Evolutionary conservation across 2,329 filamentous ascomycete genomes (phyloP), one percentile per base, ranked within the genome.

Genomic region (Aureobasidium zeae): DNA sequence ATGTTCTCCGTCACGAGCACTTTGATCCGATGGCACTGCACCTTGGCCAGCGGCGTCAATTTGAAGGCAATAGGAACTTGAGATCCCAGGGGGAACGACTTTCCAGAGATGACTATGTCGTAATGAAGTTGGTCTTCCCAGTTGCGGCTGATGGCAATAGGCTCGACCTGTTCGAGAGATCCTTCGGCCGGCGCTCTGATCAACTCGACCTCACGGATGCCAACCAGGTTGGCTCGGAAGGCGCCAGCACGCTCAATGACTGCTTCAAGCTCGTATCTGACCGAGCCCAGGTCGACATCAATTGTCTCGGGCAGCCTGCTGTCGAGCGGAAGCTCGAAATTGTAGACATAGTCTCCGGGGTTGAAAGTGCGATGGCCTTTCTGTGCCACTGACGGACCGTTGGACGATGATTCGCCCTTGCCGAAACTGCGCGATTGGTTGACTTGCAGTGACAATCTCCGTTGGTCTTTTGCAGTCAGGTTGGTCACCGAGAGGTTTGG

Each of bases 121-220:
- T 95, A 95, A 57, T 93, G 86, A 22, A 95, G 70, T 57, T 94
- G 88, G 53, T 95, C 87, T 59, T 95, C 88, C 88, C 88, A 95
- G 49, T 86, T 87, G 15, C 88, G 74, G 51, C 84, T 89, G 56
- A 95, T 94, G 9, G 87, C 89, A 55, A 95, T 94, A 2, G 88
- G 88, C 58, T 95, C 88, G 19, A 87, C 82, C 62, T 86, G 86
- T 62, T 95, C 88, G 17, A 94, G 69, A 0, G 87, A 94, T 33
- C 87, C 77, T 63, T 94, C 86, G 36, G 89, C 79, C 0, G 88
- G 88, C 3, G 91, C 79, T 32, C 88, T 81, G 42, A 94, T 86
- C 35, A 95, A 77, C 7, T 74, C 76, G 2, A 95, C 79, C 60
- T 94, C 87, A 59, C 87, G 86, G 31, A 70, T 73, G 28, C 88